Percentiles rank a stretch among this genome's conserved stretches.
phyloP scores from a whole-genome alignment of 2,329 filamentous ascomycete genomes.

The Pyrenophora graminea region DNA sequence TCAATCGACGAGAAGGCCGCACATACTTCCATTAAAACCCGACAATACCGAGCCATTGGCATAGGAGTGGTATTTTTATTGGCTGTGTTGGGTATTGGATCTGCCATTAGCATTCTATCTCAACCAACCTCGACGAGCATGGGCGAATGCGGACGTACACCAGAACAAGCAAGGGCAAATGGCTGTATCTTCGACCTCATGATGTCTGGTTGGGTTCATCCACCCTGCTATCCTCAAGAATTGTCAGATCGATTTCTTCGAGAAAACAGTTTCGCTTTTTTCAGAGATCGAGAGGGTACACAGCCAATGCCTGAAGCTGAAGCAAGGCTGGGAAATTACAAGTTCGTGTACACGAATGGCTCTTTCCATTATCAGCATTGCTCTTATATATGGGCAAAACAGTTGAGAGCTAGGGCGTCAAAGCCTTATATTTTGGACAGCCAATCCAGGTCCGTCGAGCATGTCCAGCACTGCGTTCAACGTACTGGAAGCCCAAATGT shows the following conservation, averaged over 20 bases:
- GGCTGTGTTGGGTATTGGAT: neutral
- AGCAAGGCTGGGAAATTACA: neutral
- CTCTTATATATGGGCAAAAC: neutral
- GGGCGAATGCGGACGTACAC: neutral
- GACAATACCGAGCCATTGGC: neutral
- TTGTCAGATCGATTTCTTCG: neutral
- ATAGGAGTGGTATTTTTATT: neutral
- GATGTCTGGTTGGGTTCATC: neutral
- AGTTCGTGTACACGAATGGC: neutral
- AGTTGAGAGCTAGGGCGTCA: neutral
- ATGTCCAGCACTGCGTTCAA: neutral
- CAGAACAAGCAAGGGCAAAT: neutral
- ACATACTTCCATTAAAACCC: neutral
- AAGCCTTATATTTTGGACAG: neutral
- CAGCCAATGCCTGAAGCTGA: neutral
- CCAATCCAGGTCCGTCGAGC: neutral
- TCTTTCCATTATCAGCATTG: neutral
- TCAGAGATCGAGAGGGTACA: neutral
- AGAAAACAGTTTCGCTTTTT: neutral
- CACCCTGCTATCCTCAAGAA: neutral
- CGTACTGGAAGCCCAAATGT: neutral
- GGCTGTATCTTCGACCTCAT: neutral
- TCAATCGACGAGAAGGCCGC: neutral
- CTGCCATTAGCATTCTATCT: neutral
- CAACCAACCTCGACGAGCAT: neutral